phyloP scores from a whole-genome alignment of 1,284 basidiomycete species.

The Tylopilus sp. region DNA sequence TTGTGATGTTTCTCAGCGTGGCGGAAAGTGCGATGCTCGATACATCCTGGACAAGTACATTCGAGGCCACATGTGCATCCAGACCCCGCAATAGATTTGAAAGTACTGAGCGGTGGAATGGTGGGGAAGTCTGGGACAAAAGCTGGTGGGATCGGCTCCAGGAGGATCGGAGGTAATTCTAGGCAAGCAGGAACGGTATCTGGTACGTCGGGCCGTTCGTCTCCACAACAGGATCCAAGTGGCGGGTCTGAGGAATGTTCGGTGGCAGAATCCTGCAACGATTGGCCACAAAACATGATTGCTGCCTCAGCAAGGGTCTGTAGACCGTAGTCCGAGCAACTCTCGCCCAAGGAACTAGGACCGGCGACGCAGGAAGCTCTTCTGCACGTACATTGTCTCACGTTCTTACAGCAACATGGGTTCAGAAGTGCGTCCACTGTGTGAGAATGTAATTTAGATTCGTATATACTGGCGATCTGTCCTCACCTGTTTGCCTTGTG shows the following conservation, averaged over 20 bases:
- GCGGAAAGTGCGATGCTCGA: constrained; percentile 56
- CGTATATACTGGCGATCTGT: neutral
- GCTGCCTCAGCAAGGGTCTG: constrained; percentile 51
- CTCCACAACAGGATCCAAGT: constrained; percentile 15
- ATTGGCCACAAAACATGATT: constrained; percentile 35
- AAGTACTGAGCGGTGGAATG: constrained; percentile 58
- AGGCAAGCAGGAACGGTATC: constrained; percentile 8
- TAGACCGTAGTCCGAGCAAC: constrained; percentile 33
- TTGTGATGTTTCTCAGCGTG: constrained; percentile 43
- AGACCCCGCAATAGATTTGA: constrained; percentile 54
- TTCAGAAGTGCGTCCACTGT: constrained; percentile 58
- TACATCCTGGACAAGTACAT: constrained; percentile 72
- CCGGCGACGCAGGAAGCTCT: constrained; percentile 15
- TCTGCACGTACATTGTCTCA: constrained; percentile 54
- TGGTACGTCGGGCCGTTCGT: neutral
- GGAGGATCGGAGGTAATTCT: constrained; percentile 31
- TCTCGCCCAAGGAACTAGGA: constrained; percentile 13
- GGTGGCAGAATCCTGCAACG: constrained; percentile 3
- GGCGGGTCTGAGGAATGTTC: constrained; percentile 8
- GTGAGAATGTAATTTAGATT: constrained; percentile 6
- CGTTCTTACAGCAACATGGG: constrained; percentile 57
- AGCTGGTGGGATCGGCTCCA: neutral
- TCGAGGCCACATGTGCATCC: constrained; percentile 67
- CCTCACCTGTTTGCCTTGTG: constrained; percentile 50
- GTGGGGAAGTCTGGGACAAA: constrained; percentile 45